Evolutionary conservation across 148 eudicot species (phyloP).

Genomic region (Amaranthus cruentus): DNA sequence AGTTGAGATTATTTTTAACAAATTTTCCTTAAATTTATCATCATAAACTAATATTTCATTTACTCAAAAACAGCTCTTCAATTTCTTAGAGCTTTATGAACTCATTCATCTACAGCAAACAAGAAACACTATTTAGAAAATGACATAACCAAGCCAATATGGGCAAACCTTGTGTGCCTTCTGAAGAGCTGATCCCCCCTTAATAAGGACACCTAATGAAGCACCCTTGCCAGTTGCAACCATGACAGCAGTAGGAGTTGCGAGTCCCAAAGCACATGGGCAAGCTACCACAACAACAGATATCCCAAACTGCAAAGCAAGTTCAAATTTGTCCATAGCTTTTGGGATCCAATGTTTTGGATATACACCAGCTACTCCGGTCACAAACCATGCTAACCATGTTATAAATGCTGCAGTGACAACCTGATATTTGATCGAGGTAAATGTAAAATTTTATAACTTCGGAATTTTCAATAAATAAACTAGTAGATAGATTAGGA

Average conservation of each 20-base stretch:
- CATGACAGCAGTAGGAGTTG: conserved; percentile 99
- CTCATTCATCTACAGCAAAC: not conserved
- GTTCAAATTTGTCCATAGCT: conserved; percentile 92
- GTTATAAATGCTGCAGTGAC: conserved; percentile 71
- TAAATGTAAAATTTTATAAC: not conserved
- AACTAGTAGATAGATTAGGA: too few relatives aligned
- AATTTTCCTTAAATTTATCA: not conserved
- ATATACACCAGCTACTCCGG: conserved; percentile 71
- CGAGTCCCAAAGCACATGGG: conserved; percentile 96
- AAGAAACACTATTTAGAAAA: not conserved
- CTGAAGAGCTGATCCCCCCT: conserved; percentile 91
- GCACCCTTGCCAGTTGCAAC: conserved; percentile 99
- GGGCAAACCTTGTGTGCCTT: conserved; percentile 83
- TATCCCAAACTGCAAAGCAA: conserved; percentile 93
- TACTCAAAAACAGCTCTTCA: not conserved
- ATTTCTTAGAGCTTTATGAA: not conserved
- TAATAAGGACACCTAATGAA: conserved; percentile 90
- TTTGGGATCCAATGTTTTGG: conserved; percentile 78
- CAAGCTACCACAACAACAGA: conserved; percentile 95
- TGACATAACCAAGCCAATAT: conserved; percentile 4
- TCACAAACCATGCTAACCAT: conserved; percentile 78
- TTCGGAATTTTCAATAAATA: not conserved
- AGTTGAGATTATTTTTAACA: too few relatives aligned
- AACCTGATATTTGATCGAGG: conserved; percentile 42
- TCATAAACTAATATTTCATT: not conserved